Base-by-base conservation (phyloP, 2,329 filamentous ascomycete genomes). In the Cytospora piceae region DNA sequence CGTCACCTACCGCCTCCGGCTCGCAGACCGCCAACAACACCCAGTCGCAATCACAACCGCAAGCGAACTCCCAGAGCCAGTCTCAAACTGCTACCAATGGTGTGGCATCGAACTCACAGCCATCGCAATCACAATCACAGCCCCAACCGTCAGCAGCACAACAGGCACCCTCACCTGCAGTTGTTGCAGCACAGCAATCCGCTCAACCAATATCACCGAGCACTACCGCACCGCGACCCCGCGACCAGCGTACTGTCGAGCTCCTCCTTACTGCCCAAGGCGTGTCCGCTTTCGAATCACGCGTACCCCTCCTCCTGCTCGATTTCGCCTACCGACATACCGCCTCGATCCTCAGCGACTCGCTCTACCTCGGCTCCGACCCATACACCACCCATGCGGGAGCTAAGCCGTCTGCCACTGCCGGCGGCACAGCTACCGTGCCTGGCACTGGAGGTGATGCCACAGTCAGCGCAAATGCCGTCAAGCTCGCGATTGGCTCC, bases 311-410 rank as follows among this genome's bases (percentile, higher is more conserved):
- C 0, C 87, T 94, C 66, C 87, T 95, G 58, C 88, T 95, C 75
- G 92, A 95, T 80, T 94, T 94, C 74, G 90, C 92, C 58, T 95
- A 95, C 83, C 88, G 92, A 46, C 91, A 93, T 82, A 92, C 90
- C 12, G 87, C 87, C 1, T 84, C 86, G 65, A 83, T 94, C 42
- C 86, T 94, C 24, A 87, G 81, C 70, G 90, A 93, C 78, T 89
- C 87, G 8, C 78, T 92, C 20, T 88, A 91, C 72, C 84, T 92
- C 31, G 83, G 85, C 7, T 84, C 86, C 8, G 90, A 92, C 75
- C 89, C 89, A 9, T 90, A 91, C 78, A 81, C 85, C 24, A 78
- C 82, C 8, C 83, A 86, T 64, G 85, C 85, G 2, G 85, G 85
- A 63, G 73, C 80, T 6, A 81, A 82, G 69, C 82, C 85, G 2